Evolutionary conservation across 1,139 yeast species (phyloP).

Genomic region (Yamadazyma atlantica): DNA sequence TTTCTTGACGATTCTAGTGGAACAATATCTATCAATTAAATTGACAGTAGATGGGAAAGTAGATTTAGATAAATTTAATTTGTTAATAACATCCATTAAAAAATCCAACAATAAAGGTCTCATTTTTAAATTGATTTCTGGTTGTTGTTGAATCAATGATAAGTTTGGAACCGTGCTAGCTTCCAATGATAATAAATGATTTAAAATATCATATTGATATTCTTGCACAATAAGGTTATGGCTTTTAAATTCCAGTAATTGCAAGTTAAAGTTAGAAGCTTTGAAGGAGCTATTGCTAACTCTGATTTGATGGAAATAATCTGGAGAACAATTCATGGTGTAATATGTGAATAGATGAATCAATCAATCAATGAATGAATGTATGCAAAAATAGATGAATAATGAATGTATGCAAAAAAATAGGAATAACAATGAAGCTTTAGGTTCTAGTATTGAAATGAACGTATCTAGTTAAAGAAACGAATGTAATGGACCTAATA

Average conservation of each 20-base stretch:
- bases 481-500: slow-evolving; percentile 1
- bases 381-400: neutral
- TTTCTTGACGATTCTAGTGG: slow-evolving; percentile 49
- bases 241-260: slow-evolving; percentile 41
- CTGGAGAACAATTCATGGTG: slow-evolving; percentile 29
- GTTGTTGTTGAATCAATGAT: slow-evolving; percentile 48
- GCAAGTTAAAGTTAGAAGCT: slow-evolving; percentile 34
- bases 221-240: slow-evolving; percentile 40
- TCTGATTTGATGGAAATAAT: slow-evolving; percentile 38
- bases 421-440: neutral
- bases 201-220: slow-evolving; percentile 42
- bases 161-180: slow-evolving; percentile 35
- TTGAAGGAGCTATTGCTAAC: slow-evolving; percentile 31
- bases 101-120: slow-evolving; percentile 52
- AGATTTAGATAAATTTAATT: slow-evolving; percentile 46
- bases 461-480: slow-evolving; percentile 3
- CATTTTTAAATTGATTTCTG: slow-evolving; percentile 51
- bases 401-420: slow-evolving; percentile 2
- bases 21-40: slow-evolving; percentile 53
- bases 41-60: slow-evolving; percentile 58
- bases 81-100: slow-evolving; percentile 53
- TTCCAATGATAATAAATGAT: slow-evolving; percentile 38
- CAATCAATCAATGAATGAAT: neutral
- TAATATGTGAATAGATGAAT: neutral
- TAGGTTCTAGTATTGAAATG: neutral